Conservation (phyloP, 306 rosid species). For the Begonia fuchsioides region DNA sequence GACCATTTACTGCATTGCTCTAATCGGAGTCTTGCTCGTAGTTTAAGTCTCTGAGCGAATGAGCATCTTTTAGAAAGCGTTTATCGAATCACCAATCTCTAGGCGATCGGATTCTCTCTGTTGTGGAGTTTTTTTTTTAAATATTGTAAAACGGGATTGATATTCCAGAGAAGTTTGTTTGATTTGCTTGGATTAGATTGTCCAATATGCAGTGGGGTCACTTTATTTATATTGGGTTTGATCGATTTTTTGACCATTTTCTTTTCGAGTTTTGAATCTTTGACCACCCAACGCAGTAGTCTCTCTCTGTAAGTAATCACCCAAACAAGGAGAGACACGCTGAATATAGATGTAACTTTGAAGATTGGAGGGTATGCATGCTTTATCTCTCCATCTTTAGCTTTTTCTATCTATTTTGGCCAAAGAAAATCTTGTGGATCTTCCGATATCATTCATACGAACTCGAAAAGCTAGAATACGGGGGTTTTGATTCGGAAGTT, state of each 20-base stretch:
- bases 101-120: conserved; percentile 54
- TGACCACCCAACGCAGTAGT: conserved; percentile 28
- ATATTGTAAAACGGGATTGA: conserved; percentile 10
- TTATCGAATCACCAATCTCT: conserved; percentile 37
- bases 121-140: conserved; percentile 22
- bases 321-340: conserved; percentile 21
- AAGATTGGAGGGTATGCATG: conserved; percentile 15
- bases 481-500: conserved; percentile 22
- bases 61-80: conserved; percentile 14
- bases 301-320: conserved; percentile 8
- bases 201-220: conserved; percentile 30
- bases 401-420: conserved; percentile 6
- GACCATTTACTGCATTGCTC: conserved; percentile 36
- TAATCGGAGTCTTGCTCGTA: conserved; percentile 19
- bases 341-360: conserved; percentile 4
- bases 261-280: conserved; percentile 41
- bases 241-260: conserved; percentile 6
- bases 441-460: neutral
- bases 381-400: conserved; percentile 9
- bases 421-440: conserved; percentile 10
- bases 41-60: neutral
- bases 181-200: conserved; percentile 15
- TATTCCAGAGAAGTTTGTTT: conserved; percentile 14
- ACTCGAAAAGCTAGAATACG: no score
- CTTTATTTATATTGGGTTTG: neutral